These are phyloP conservation scores for Fragaria nilgerrensis DNA, from an alignment of 306 rosid species.

Conservation along the genomic window DNA sequence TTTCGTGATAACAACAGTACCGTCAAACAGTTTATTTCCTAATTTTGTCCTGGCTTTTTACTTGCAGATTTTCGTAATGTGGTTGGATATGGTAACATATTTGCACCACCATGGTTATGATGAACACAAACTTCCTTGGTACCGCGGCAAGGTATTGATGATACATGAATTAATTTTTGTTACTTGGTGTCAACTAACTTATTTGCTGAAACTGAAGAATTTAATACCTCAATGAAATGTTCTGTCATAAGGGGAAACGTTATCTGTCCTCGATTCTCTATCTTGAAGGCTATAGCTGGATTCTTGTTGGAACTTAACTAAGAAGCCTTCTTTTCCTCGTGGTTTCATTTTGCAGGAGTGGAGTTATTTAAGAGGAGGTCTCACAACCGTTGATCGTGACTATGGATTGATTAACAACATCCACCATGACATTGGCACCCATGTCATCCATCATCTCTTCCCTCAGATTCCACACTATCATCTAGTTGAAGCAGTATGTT, in stretches of 20 bases:
- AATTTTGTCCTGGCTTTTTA: background rate
- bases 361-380: constrained; percentile 87
- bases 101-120: constrained; percentile 92
- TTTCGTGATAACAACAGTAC: background rate
- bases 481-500: constrained; percentile 76
- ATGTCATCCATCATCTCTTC: constrained; percentile 94
- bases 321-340: background rate
- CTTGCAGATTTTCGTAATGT: constrained; percentile 65
- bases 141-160: constrained; percentile 75
- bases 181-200: background rate
- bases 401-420: constrained; percentile 81
- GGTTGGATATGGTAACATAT: constrained; percentile 92
- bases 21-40: background rate
- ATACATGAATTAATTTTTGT: background rate
- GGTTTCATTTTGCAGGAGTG: constrained; percentile 59
- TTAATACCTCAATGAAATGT: background rate
- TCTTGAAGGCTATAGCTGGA: background rate
- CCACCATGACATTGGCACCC: constrained; percentile 99
- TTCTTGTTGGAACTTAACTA: background rate
- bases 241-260: background rate
- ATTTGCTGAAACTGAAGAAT: background rate
- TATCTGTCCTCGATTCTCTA: background rate
- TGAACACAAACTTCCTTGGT: constrained; percentile 88
- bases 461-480: constrained; percentile 98
- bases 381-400: constrained; percentile 89